Conservation (phyloP, 1,139 yeast species). For the Trichomonascaceae sp. region DNA sequence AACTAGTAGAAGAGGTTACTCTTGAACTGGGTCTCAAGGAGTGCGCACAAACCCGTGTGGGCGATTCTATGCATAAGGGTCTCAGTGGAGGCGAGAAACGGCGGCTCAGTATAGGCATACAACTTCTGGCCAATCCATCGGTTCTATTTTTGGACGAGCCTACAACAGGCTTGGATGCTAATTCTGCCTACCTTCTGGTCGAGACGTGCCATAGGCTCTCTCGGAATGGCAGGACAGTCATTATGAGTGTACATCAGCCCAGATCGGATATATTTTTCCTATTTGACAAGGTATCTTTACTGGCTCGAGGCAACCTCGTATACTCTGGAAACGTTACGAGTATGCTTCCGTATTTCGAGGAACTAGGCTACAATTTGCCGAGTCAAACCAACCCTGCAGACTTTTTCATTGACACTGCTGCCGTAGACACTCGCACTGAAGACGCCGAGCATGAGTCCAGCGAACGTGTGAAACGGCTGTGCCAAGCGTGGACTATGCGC, state of each 20-base stretch:
- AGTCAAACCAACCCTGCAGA: constrained; percentile 46
- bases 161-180: constrained; percentile 78
- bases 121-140: constrained; percentile 63
- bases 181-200: constrained; percentile 57
- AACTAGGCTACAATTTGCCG: constrained; percentile 35
- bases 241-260: constrained; percentile 77
- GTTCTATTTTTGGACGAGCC: constrained; percentile 76
- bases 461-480: constrained; percentile 34
- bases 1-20: constrained; percentile 46
- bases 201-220: constrained; percentile 46
- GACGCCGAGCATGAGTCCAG: constrained; percentile 33
- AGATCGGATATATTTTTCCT: constrained; percentile 58
- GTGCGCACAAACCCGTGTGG: constrained; percentile 44
- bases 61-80: constrained; percentile 37
- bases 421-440: constrained; percentile 41
- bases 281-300: constrained; percentile 59
- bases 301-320: constrained; percentile 51
- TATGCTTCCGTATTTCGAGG: constrained; percentile 40
- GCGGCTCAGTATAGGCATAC: constrained; percentile 66
- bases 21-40: constrained; percentile 49
- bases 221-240: constrained; percentile 53
- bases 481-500: constrained; percentile 35
- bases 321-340: constrained; percentile 41
- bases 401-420: constrained; percentile 53
- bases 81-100: constrained; percentile 82